Base-by-base conservation (phyloP, 768 basidiomycete genomes). In the Mycena vitilis region DNA sequence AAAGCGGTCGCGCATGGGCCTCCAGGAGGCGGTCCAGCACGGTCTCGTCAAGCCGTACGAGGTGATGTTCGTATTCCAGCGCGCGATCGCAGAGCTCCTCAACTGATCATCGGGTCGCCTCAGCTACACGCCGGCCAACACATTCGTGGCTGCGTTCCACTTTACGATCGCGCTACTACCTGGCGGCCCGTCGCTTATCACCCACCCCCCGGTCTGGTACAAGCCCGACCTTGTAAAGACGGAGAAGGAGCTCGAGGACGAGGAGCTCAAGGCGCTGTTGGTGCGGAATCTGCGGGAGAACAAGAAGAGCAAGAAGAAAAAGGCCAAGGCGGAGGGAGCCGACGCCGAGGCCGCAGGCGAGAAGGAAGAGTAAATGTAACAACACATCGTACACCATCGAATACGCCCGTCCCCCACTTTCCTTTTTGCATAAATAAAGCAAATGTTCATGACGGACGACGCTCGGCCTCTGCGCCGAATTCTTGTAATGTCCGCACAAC, bases 21-120 rank as follows among this genome's bases (percentile, higher is more conserved):
- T 99, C 40, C 92, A 94, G 78, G 98, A 99, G 82, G 96, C 97
- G 55, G 95, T 96, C 44, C 92, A 96, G 78, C 98, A 99, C 78
- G 89, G 89, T 75, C 86, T 98, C 53, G 89, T 99, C 70, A 95
- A 95, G 81, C 94, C 95, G 52, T 98, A 96, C 80, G 96, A 98
- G 78, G 94, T 99, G 73, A 87, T 95, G 91, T 95, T 77, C 76
- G 94, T 87, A 40, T 56, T 57, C 47, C 12, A 25, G 37, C 45
- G 25, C 34, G 45, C 37, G 56, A 34, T 23, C 22, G 42, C 36
- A 54, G 34, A 53, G 23, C 30, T 15, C 22, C 16, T 53, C 61
- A 49, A 23, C 49, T 69, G 12, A 62, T 48, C 18, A 25, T 54
- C n/a, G 34, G 4, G 2, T 30, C 30, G 30, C 30, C 7, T 57